Percentiles rank a stretch among this genome's conserved stretches.
These are phyloP conservation scores for Rhodotorula sp. DNA, from an alignment of 1,284 basidiomycete species.

Conservation along the genomic window DNA sequence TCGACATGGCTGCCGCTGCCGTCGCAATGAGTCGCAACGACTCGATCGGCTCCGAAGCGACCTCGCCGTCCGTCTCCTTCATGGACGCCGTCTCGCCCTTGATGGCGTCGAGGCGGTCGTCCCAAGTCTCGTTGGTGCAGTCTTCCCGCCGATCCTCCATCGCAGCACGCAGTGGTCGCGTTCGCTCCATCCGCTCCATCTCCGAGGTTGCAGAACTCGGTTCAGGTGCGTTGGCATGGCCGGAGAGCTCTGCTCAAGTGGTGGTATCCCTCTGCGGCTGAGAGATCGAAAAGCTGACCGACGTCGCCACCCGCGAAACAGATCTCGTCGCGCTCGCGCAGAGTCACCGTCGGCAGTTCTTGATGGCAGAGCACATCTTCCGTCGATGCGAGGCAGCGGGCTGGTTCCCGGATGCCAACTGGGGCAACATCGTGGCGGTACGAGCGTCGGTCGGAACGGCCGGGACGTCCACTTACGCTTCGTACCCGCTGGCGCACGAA, in stretches of 20 bases:
- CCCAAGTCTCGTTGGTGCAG: neutral
- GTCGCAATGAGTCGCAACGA: neutral
- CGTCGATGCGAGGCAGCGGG: slow-evolving; percentile 25
- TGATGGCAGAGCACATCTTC: slow-evolving; percentile 29
- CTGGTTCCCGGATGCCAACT: slow-evolving; percentile 29
- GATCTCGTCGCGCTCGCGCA: slow-evolving; percentile 12
- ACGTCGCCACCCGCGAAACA: neutral
- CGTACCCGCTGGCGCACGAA: slow-evolving; percentile 23
- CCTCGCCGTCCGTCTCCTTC: neutral
- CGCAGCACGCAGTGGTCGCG: neutral
- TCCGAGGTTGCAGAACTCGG: slow-evolving; percentile 19
- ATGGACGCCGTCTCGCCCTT: neutral
- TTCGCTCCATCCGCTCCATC: slow-evolving; percentile 16
- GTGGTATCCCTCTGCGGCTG: no score
- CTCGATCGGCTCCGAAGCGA: neutral
- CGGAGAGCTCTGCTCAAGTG: neutral
- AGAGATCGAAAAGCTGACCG: neutral
- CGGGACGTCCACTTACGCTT: slow-evolving; percentile 20
- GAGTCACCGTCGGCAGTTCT: slow-evolving; percentile 14
- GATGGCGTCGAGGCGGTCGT: neutral
- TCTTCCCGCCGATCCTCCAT: slow-evolving; percentile 14
- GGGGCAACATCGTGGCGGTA: slow-evolving; percentile 33
- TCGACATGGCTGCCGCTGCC: neutral
- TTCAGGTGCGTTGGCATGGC: neutral
- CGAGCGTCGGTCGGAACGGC: slow-evolving; percentile 22